Evolutionary conservation across 306 rosid genomes (phyloP), one percentile per base, ranked within the genome.

Genomic region (Fagus sylvatica): DNA sequence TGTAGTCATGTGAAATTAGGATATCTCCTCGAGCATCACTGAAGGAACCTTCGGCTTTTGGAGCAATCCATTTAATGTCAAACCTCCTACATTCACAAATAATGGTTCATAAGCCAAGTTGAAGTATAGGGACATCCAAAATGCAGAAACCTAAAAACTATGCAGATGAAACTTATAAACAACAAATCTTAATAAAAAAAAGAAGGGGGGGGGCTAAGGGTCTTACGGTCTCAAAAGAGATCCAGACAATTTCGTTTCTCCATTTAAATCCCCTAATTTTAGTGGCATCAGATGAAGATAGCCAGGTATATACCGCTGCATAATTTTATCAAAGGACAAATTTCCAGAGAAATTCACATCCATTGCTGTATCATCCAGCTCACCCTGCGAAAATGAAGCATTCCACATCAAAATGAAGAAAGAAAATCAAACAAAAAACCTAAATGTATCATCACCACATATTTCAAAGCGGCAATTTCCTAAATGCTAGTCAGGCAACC

Each of bases 1-100:
- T 60, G 64, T 80, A 88, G 79, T 95, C 91, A 17, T 91, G 92
- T 7, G 96, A 88, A 72, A 95, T 86, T 78, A 90, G 78, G 84
- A 95, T 87, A 79, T 92, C 93, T 89, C 98, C 98, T 74, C 98
- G 93, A 81, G 96, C 97, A 86, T 91, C 93, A 37, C 85, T 83
- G 16, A 95, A 89, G 57, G 98, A 88, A 69, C 98, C 98, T 83
- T 91, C 98, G 7, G 96, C 96, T 71, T 80, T 82, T 69, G 91
- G 89, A 59, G 98, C 98, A 68, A 81, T 89, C 98, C 98, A 95
- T 80, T 88, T 89, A 76, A 95, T 82, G 84, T 95, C 96, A 84
- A 88, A 87, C 85, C 78, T 91, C 90, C 98, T 95, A 83, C 74
- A 78, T 71, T 62, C 60, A 74, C 78, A 66, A 70, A 77, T 39